Base-by-base conservation (phyloP, 2,329 filamentous ascomycete species). In the Diaporthe sp. region DNA sequence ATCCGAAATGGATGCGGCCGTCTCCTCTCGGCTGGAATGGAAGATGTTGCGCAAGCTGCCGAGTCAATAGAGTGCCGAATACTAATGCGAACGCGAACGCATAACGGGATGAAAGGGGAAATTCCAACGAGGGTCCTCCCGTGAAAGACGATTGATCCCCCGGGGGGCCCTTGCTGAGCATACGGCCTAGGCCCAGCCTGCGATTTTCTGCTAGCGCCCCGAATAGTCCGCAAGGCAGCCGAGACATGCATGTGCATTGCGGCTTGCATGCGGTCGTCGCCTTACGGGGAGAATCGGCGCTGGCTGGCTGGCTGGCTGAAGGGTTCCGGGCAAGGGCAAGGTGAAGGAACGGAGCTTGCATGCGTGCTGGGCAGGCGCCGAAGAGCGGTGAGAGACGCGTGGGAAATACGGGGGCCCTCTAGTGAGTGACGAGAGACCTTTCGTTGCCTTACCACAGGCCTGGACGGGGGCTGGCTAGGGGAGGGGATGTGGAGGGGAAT, bases 221-320 rank as follows among this genome's bases (percentile, higher is more conserved):
- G 68, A 61, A 40, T 30, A 61, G 69, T 13, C 69, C 68, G 28
- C 33, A 47, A 67, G 73, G 58, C 73, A 55, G 33, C 68, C 73
- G 68, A 74, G 73, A 74, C 73, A 45, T 74, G 73, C 73, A 71
- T 71, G 33, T 61, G 45, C 69, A 50, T 52, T 71, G 42, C 38
- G 55, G 45, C 64, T 74, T 64, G 57, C 58, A 57, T 74, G 47
- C 40, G 40, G 58, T n/a, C 28, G 68, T 72, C 67, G 67, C 72
- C 47, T 66, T 72, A 71, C 67, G 45, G 28, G 55, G 42, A n/a
- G 17, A 68, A 19, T 54, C 64, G 50, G 55, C 50, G 42, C 57
- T 33, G 42, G 60, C 60, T 30, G 38, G 61, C 54, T 72, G 70
- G 58, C 45, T 58, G 58, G 55, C 67, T 47, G 67, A 71, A 58